These are phyloP conservation scores for Zygosaccharomyces kombuchaensis DNA, from an alignment of 805 yeast genomes.

Conservation along the genomic window DNA sequence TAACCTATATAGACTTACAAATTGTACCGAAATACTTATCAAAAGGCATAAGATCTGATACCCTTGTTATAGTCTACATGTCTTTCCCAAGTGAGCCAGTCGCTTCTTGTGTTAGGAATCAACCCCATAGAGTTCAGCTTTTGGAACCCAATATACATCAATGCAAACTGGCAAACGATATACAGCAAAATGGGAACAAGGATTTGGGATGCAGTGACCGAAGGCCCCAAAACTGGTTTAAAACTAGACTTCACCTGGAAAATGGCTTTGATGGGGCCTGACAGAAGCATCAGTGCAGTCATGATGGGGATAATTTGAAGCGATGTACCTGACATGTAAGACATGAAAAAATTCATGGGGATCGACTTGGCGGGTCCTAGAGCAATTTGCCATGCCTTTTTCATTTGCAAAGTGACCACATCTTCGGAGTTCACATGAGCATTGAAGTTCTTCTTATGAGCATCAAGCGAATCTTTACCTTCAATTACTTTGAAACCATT, in stretches of 20 bases:
- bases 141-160: constrained; percentile 74
- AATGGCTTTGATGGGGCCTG: constrained; percentile 73
- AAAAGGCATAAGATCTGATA: constrained; percentile 24
- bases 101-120: constrained; percentile 80
- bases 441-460: constrained; percentile 6
- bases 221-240: constrained; percentile 40
- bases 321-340: constrained; percentile 88
- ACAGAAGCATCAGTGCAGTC: constrained; percentile 80
- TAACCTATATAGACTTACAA: constrained; percentile 7
- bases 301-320: constrained; percentile 86
- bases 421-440: constrained; percentile 7
- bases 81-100: constrained; percentile 87
- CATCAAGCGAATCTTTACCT: constrained; percentile 7
- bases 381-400: constrained; percentile 86
- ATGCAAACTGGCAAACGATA: constrained; percentile 45
- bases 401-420: constrained; percentile 27
- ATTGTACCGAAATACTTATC: constrained; percentile 3
- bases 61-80: constrained; percentile 29
- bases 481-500: constrained; percentile 23
- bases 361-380: constrained; percentile 73
- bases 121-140: constrained; percentile 85
- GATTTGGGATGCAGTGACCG: constrained; percentile 23
- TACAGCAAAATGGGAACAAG: constrained; percentile 44
- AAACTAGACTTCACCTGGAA: constrained; percentile 55
- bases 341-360: constrained; percentile 89